phyloP scores from a whole-genome alignment of 768 basidiomycete genomes.

The Pholiota conissans region DNA sequence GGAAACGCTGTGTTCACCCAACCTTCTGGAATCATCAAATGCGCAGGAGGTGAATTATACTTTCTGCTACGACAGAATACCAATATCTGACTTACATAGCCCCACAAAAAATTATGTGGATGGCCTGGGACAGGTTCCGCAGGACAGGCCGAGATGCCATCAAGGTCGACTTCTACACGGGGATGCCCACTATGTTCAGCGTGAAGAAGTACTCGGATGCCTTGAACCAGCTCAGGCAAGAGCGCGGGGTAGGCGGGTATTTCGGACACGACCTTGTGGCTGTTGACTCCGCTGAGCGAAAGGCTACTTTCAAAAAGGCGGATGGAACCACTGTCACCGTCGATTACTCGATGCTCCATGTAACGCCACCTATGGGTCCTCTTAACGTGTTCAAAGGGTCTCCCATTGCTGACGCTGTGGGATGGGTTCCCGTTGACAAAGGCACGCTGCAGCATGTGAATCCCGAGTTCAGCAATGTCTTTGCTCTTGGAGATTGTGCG shows the following conservation, averaged over 20 bases:
- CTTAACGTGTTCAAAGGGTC: constrained; percentile 77
- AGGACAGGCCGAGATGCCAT: constrained; percentile 59
- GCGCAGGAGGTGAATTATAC: constrained; percentile 69
- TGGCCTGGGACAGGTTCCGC: constrained; percentile 85
- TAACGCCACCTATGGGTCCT: constrained; percentile 91
- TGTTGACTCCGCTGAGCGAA: constrained; percentile 67
- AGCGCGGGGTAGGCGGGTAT: constrained; percentile 77
- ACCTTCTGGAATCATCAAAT: constrained; percentile 90
- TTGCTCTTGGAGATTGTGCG: constrained; percentile 90
- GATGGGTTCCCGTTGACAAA: constrained; percentile 89
- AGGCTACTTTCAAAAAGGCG: constrained; percentile 79
- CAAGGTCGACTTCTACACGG: constrained; percentile 79
- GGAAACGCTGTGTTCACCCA: constrained; percentile 95
- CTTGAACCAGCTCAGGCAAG: constrained; percentile 70
- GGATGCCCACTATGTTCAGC: constrained; percentile 94
- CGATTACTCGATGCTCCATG: constrained; percentile 85
- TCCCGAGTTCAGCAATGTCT: constrained; percentile 78
- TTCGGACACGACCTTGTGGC: constrained; percentile 85
- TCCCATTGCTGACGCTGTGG: constrained; percentile 74
- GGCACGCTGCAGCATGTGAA: constrained; percentile 83
- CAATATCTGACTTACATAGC: constrained; percentile 38
- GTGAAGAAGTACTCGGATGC: constrained; percentile 96
- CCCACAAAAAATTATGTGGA: constrained; percentile 95
- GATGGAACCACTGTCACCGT: constrained; percentile 71
- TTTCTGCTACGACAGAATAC: neutral